A percentile compares a stretch with the other conserved stretches of the same genome.
Evolutionary conservation across 176 grass and related monocot species (phyloP).

Genomic region (Aegilops umbellulata): DNA sequence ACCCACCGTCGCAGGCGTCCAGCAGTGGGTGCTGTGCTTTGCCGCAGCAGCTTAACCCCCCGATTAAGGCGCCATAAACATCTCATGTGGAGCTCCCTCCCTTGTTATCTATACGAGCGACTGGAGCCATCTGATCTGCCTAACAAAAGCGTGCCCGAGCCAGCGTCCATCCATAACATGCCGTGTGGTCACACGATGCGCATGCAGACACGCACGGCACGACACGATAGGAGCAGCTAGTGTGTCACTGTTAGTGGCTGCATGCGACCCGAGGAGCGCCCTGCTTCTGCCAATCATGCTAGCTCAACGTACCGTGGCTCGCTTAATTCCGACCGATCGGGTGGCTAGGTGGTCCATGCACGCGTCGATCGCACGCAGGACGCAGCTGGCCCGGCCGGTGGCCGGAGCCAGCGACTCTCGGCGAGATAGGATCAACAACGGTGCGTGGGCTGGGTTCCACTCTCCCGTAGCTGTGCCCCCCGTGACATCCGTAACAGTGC

Average conservation of each 20-base stretch:
- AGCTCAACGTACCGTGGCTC: not conserved
- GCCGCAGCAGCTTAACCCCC: no score
- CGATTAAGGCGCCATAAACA: no score
- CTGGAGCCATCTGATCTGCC: no score
- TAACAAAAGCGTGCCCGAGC: no score
- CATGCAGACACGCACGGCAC: not conserved
- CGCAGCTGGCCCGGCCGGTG: not conserved
- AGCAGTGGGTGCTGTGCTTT: not conserved
- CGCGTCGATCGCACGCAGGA: not conserved
- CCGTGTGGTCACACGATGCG: not conserved
- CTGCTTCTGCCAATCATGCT: not conserved
- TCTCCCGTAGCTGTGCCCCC: not conserved
- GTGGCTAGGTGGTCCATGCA: not conserved
- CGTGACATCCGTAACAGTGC: conserved; percentile 26
- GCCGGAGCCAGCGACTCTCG: not conserved
- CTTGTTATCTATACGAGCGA: no score
- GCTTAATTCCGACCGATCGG: conserved; percentile 6
- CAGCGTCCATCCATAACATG: not conserved
- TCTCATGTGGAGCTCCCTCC: no score
- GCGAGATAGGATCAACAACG: not conserved
- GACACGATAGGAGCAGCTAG: not conserved
- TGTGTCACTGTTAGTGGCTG: not conserved
- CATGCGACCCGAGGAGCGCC: not conserved
- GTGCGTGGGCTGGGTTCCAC: conserved; percentile 23
- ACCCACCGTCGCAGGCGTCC: not conserved